Evolutionary conservation across 495 filamentous ascomycete genomes (phyloP).

Genomic region (Podospora fimiseda): DNA sequence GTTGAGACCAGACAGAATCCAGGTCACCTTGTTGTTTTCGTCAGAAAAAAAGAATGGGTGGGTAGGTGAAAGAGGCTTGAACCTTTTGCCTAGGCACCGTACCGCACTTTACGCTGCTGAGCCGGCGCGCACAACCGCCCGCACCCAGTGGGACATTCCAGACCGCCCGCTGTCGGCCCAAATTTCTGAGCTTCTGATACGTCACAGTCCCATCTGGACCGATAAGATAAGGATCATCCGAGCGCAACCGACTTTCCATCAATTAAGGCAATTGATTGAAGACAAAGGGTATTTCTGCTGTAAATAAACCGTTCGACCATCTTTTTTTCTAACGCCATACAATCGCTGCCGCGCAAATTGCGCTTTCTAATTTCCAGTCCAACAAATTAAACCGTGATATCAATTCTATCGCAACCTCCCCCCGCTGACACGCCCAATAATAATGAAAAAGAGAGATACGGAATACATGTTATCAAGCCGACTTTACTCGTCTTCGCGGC

Average conservation of each 20-base stretch:
- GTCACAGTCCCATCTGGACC: conserved; percentile 14
- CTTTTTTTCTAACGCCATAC: no score
- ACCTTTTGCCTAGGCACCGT: not conserved
- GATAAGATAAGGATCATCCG: conserved; percentile 26
- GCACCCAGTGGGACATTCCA: not conserved
- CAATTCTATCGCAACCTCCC: not conserved
- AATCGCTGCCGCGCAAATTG: not conserved
- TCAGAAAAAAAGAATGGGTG: not conserved
- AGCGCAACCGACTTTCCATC: not conserved
- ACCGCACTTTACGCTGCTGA: not conserved
- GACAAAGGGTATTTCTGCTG: no score
- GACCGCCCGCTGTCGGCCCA: conserved; percentile 3
- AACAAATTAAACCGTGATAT: not conserved
- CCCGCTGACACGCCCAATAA: not conserved
- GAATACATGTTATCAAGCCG: conserved; percentile 7
- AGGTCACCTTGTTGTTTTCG: not conserved
- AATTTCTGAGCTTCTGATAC: conserved; percentile 23
- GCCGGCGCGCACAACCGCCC: not conserved
- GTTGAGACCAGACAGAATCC: not conserved
- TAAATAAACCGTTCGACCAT: no score
- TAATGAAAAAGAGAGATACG: not conserved
- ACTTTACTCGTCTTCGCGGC: conserved; percentile 26
- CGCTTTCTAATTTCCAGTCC: not conserved
- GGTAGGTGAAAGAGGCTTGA: not conserved
- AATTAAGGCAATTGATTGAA: no score